Conservation (phyloP, 2,329 filamentous ascomycete genomes). For the Dendryphion nanum region DNA sequence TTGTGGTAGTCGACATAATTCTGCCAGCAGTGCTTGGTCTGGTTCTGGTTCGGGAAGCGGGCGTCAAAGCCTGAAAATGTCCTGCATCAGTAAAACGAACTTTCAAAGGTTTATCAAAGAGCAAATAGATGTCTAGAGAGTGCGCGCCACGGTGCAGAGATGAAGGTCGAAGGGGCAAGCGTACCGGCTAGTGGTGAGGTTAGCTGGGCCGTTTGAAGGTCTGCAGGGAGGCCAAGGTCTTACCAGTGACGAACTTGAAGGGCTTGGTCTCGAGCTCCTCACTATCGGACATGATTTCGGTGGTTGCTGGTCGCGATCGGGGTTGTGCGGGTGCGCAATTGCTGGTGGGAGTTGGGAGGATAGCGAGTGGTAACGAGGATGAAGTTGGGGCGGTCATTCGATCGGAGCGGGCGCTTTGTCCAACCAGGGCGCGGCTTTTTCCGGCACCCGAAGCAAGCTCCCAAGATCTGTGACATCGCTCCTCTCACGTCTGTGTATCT, state of each 20-base stretch:
- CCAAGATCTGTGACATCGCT: conserved; percentile 9
- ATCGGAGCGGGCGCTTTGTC: conserved; percentile 30
- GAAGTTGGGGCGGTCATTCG: conserved; percentile 31
- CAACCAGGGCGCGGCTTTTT: conserved; percentile 5
- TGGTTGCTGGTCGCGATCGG: conserved; percentile 15
- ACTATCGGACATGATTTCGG: conserved; percentile 79
- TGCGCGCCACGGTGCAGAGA: conserved; percentile 3
- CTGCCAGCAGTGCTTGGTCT: conserved; percentile 99
- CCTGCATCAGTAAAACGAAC: not conserved
- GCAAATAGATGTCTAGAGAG: not conserved
- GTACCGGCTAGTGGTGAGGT: conserved; percentile 40
- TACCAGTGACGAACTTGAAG: conserved; percentile 99
- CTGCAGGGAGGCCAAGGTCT: conserved; percentile 36
- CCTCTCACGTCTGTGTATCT: conserved; percentile 31
- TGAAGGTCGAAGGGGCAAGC: conserved; percentile 16
- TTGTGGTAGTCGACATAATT: conserved; percentile 99
- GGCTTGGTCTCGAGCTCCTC: conserved; percentile 87
- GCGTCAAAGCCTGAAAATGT: conserved; percentile 80
- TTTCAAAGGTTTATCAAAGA: conserved; percentile 3
- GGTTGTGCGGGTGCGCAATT: conserved; percentile 25
- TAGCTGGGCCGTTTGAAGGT: no score
- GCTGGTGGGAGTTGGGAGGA: conserved; percentile 20
- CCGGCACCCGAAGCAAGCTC: conserved; percentile 5
- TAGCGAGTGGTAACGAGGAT: conserved; percentile 24
- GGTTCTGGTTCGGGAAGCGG: conserved; percentile 98